These are phyloP conservation scores for Fusarium poae DNA, from an alignment of 2,329 filamentous ascomycete genomes.

Conservation along the genomic window DNA sequence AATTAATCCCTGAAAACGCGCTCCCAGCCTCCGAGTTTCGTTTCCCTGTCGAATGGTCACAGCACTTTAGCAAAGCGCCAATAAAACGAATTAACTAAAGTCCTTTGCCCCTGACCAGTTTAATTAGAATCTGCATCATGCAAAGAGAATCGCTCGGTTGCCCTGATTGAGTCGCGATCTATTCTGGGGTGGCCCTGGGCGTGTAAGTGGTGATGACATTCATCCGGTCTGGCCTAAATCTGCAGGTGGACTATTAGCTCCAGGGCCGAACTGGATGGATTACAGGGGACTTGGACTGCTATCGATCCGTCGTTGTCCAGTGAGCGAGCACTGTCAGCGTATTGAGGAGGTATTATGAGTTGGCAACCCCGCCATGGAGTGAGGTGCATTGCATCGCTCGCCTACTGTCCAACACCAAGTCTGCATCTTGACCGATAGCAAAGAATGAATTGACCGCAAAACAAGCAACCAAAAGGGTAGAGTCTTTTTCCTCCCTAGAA, in stretches of 20 bases:
- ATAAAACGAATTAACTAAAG: slow-evolving; percentile 26
- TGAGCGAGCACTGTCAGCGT: slow-evolving; percentile 42
- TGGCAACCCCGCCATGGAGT: slow-evolving; percentile 45
- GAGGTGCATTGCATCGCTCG: slow-evolving; percentile 16
- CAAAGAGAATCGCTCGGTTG: slow-evolving; percentile 29
- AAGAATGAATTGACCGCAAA: slow-evolving; percentile 7
- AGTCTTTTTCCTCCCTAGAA: slow-evolving; percentile 26
- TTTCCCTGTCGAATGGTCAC: slow-evolving; percentile 33
- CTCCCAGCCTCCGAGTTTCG: slow-evolving; percentile 46
- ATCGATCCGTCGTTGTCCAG: slow-evolving; percentile 51
- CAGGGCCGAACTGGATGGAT: slow-evolving; percentile 38
- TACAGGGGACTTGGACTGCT: slow-evolving; percentile 17
- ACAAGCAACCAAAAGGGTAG: slow-evolving; percentile 35
- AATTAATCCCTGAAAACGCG: slow-evolving; percentile 34
- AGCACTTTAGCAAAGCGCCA: slow-evolving; percentile 26
- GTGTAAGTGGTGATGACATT: slow-evolving; percentile 43
- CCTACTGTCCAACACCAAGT: slow-evolving; percentile 34
- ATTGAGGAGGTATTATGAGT: slow-evolving; percentile 44
- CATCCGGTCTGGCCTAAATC: slow-evolving; percentile 24
- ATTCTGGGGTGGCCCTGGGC: slow-evolving; percentile 27
- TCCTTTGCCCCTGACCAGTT: slow-evolving; percentile 30
- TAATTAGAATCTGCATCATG: slow-evolving; percentile 43
- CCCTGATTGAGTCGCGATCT: slow-evolving; percentile 27
- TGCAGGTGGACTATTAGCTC: slow-evolving; percentile 34
- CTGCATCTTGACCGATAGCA: slow-evolving; percentile 31